These are phyloP conservation scores for Alnus glutinosa DNA, from an alignment of 306 rosid species.

Conservation along the genomic window DNA sequence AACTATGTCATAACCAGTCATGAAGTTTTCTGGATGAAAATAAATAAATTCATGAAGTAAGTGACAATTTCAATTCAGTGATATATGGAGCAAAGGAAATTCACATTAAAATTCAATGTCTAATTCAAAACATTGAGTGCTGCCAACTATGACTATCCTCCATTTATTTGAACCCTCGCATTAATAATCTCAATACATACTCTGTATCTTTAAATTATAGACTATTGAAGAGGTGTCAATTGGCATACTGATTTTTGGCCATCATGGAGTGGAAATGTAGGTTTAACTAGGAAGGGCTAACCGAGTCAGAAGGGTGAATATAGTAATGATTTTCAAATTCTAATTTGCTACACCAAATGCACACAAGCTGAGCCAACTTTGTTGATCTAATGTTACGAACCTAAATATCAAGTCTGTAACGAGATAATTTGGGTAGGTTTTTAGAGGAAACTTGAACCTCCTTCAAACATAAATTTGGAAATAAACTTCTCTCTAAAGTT, in stretches of 20 bases:
- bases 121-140: too few relatives aligned
- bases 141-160: too few relatives aligned
- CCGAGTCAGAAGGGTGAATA: background rate
- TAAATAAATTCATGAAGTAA: constrained; percentile 1
- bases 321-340: background rate
- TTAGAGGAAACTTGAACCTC: too few relatives aligned
- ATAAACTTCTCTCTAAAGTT: too few relatives aligned
- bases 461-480: too few relatives aligned
- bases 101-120: too few relatives aligned
- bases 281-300: background rate
- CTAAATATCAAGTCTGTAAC: too few relatives aligned
- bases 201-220: background rate
- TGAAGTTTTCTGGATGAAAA: constrained; percentile 82
- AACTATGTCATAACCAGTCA: constrained; percentile 78
- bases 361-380: too few relatives aligned
- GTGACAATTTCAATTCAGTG: background rate
- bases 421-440: too few relatives aligned
- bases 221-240: background rate
- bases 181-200: background rate
- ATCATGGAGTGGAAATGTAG: background rate
- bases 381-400: too few relatives aligned
- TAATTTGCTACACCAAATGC: background rate
- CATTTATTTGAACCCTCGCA: background rate
- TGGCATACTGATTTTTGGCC: too few relatives aligned
- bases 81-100: too few relatives aligned